Evolutionary conservation across 2,329 filamentous ascomycete genomes (phyloP), one percentile per base, ranked within the genome.

Genomic region (Elsinoe fawcettii): DNA sequence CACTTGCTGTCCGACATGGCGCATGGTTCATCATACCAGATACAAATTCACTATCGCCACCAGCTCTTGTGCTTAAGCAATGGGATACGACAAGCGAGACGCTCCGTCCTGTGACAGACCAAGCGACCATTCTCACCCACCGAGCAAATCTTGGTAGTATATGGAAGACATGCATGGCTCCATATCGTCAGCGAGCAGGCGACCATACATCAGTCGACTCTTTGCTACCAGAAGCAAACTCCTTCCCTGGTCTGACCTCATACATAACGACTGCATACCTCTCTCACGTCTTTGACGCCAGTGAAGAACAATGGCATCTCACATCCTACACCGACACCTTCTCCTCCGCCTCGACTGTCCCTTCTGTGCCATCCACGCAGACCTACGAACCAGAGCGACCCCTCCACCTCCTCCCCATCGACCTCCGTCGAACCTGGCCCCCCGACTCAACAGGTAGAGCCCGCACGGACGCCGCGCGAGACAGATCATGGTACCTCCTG

Each of bases 391-490:
- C 69, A 34, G 76, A 77, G 61, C 71, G 69, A 25, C 75, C 78
- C 37, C 72, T 86, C 14, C 69, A 69, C 0, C 79, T 85, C 59
- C 66, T 85, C 3, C 79, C 80, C 0, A 73, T 86, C 56, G 77
- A 86, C 60, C 68, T 85, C 41, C 83, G 80, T 66, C 75, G 75
- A 63, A 85, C 83, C 1, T 86, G 83, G 83, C 74, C 79, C 23
- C 73, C 76, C 53, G 81, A 80, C 1, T 82, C 82, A 8, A 79
- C 83, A 7, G 83, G 83, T 0, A 72, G 81, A 5, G 81, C 84
- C 64, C 73, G 83, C 27, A 85, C 82, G 9, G 78, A 84, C 61
- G 80, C 78, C 30, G 83, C 82, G 5, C 75, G 80, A 64, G 83
- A 86, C 66, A 75, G 80, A 25, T 81, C 79, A 2, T 86, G 83